Percentiles rank a stretch among this genome's conserved stretches.
These are phyloP conservation scores for Moesziomyces sp. DNA, from an alignment of 1,284 basidiomycete species.

Conservation along the genomic window DNA sequence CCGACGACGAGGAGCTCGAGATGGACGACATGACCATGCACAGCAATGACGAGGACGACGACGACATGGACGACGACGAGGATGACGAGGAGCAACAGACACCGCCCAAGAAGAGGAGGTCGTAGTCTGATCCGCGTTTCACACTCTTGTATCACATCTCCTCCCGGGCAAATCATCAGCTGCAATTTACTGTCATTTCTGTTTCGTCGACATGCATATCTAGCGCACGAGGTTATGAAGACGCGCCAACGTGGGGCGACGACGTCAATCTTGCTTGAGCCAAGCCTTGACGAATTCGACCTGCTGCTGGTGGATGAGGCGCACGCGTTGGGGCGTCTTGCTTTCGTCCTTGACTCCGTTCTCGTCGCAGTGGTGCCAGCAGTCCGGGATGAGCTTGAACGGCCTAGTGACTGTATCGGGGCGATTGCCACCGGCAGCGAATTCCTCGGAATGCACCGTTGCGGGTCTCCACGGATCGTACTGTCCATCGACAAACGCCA, in stretches of 20 bases:
- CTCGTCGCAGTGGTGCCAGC: conserved; percentile 60
- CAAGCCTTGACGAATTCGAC: conserved; percentile 83
- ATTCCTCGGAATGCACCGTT: conserved; percentile 79
- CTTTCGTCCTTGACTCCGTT: conserved; percentile 46
- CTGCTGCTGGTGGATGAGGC: conserved; percentile 82
- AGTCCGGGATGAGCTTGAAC: conserved; percentile 83
- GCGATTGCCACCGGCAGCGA: conserved; percentile 75
- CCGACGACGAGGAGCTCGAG: conserved; percentile 44
- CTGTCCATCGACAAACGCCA: conserved; percentile 89
- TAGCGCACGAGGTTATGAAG: no score
- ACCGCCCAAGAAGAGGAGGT: conserved; percentile 36
- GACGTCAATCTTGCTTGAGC: conserved; percentile 73
- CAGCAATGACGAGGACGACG: conserved; percentile 28
- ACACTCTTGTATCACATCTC: background rate
- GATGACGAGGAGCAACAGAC: conserved; percentile 24
- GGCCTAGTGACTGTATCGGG: conserved; percentile 79
- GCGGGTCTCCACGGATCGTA: conserved; percentile 87
- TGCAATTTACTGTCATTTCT: background rate
- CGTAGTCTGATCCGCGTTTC: conserved; percentile 5
- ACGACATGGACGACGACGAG: conserved; percentile 31
- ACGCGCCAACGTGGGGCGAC: background rate
- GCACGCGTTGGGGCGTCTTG: conserved; percentile 82
- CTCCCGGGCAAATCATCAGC: background rate
- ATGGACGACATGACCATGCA: conserved; percentile 51
- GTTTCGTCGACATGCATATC: background rate